Base-by-base conservation (phyloP, 129 eudicot species). In the Escallonia herrerae region DNA sequence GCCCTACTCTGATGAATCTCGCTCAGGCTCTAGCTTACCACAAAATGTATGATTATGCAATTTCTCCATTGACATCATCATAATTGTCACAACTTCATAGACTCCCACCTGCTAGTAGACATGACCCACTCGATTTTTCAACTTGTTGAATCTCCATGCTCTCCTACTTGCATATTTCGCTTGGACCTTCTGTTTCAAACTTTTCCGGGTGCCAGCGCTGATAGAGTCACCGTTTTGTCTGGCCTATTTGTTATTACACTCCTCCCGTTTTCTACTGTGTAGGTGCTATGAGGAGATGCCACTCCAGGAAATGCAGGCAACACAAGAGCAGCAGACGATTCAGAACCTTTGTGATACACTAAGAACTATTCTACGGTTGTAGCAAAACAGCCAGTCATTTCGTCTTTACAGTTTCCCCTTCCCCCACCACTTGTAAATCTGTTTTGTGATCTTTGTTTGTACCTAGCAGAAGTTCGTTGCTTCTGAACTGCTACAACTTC, bases 251-350 rank as follows among this genome's bases (percentile, higher is more conserved):
- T 49, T 38, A 5, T 14, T 70, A 4, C 42, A 44, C 41, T 2
- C n/a, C n/a, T n/a, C 7, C 50, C 22, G 45, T n/a, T 50, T 53
- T 67, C 13, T 8, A 12, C 13, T 76, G 58, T 56, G 45, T 76
- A 90, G 95, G 97, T 90, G 97, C 74, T 90, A 90, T 52, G 97
- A 90, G 49, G 95, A 90, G 84, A 90, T 90, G 97, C 97, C 97
- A 43, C 81, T 90, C 70, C 97, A 90, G 82, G 97, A 90, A 68
- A 76, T 86, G 77, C 97, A 90, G 73, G 95, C 90, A 65, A 70
- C 79, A 40, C 86, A 90, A 72, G 97, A 90, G 74, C 97, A 90
- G 60, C 95, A 90, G 58, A 90, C 97, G 14, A 86, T 90, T 70
- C 95, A 90, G 68, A 90, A 90, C 80, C 95, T 90, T 55, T 90